These are phyloP conservation scores for Puccinia horiana DNA, from an alignment of 1,284 basidiomycete species.

Conservation along the genomic window DNA sequence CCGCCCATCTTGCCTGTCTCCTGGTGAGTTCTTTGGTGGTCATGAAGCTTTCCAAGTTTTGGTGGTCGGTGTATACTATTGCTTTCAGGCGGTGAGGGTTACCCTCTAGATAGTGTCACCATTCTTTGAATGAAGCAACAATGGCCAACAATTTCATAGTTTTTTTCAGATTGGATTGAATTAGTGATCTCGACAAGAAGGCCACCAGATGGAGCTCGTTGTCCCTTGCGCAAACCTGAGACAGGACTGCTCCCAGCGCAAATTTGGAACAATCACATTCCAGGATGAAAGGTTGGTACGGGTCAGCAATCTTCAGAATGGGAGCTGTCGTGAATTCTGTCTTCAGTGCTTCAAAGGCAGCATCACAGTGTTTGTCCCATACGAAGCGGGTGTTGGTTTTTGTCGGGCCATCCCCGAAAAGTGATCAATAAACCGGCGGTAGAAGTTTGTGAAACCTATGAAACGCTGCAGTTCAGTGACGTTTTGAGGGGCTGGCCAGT, in stretches of 20 bases:
- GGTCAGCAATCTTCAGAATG: slow-evolving; percentile 54
- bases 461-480: too few species aligned
- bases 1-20: background rate
- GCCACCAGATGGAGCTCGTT: background rate
- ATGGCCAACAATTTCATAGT: slow-evolving; percentile 28
- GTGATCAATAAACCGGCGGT: slow-evolving; percentile 60
- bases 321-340: slow-evolving; percentile 57
- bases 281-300: slow-evolving; percentile 6
- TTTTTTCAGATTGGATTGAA: background rate
- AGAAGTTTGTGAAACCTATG: slow-evolving; percentile 61
- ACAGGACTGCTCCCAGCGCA: slow-evolving; percentile 6
- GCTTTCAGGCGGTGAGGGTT: background rate
- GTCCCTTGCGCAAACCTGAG: background rate
- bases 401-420: slow-evolving; percentile 54
- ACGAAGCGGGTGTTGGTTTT: background rate
- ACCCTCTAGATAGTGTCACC: slow-evolving; percentile 1
- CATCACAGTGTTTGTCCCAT: slow-evolving; percentile 51
- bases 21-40: background rate
- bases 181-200: background rate
- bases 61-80: slow-evolving; percentile 8
- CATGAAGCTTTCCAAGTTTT: slow-evolving; percentile 14
- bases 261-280: slow-evolving; percentile 26
- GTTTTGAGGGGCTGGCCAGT: slow-evolving; percentile 61
- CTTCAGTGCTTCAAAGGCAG: too few species aligned
- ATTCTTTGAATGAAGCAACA: background rate